Conservation (phyloP, 805 yeast species). For the Cephaloascus fragrans region DNA sequence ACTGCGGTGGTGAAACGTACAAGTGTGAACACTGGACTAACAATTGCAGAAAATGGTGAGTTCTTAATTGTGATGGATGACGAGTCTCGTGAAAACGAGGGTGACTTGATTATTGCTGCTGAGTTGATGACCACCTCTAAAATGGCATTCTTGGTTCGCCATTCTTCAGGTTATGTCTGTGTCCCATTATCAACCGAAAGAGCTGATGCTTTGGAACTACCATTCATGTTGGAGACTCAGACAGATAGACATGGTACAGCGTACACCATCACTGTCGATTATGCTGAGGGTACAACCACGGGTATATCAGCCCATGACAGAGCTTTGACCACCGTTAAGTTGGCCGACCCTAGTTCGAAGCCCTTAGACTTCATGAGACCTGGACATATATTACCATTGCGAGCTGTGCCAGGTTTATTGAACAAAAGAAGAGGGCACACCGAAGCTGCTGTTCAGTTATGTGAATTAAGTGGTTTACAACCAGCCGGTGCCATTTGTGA, state of each 20-base stretch:
- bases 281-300: slow-evolving; percentile 82
- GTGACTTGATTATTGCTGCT: slow-evolving; percentile 94
- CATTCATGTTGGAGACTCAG: slow-evolving; percentile 57
- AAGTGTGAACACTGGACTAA: neutral
- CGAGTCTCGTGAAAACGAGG: slow-evolving; percentile 93
- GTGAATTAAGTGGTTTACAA: slow-evolving; percentile 62
- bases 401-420: slow-evolving; percentile 84
- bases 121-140: slow-evolving; percentile 64
- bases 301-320: slow-evolving; percentile 96
- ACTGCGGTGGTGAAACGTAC: too few relatives aligned
- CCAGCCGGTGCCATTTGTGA: slow-evolving; percentile 94
- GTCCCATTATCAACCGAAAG: slow-evolving; percentile 71
- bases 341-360: slow-evolving; percentile 51
- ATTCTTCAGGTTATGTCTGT: slow-evolving; percentile 88
- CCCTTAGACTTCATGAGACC: slow-evolving; percentile 76
- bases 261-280: slow-evolving; percentile 88
- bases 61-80: slow-evolving; percentile 96
- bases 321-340: slow-evolving; percentile 64
- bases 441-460: slow-evolving; percentile 90
- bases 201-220: slow-evolving; percentile 76
- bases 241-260: slow-evolving; percentile 93
- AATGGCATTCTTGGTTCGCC: slow-evolving; percentile 89
- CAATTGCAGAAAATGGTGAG: slow-evolving; percentile 47
- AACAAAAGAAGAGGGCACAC: slow-evolving; percentile 87
- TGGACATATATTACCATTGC: slow-evolving; percentile 87